phyloP scores from a whole-genome alignment of 441 rosid species.

The Gossypium trilobum region DNA sequence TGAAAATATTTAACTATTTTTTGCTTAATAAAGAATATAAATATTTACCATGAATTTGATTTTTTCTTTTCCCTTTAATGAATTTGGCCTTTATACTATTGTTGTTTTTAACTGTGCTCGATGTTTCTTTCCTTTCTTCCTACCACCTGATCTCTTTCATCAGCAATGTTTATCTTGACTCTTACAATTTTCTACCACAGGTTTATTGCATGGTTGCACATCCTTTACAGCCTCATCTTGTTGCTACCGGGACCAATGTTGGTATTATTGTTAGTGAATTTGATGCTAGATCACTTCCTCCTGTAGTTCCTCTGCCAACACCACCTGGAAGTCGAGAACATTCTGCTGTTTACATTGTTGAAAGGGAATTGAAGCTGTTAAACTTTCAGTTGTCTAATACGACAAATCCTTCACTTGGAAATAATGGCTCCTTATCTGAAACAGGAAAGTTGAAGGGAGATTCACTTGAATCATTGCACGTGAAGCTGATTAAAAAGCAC shows the following conservation, averaged over 20 bases:
- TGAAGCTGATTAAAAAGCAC: conserved; percentile 83
- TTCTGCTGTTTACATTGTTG: conserved; percentile 79
- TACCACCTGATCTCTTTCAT: neutral
- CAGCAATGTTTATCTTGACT: conserved; percentile 18
- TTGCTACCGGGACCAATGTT: conserved; percentile 88
- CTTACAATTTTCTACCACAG: conserved; percentile 37
- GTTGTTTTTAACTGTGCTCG: neutral
- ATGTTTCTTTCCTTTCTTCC: conserved; percentile 1
- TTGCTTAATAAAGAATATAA: neutral
- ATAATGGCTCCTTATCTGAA: conserved; percentile 77
- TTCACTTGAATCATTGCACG: conserved; percentile 54
- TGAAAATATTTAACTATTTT: neutral
- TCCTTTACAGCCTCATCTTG: conserved; percentile 94
- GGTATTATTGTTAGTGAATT: conserved; percentile 92
- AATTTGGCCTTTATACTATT: neutral
- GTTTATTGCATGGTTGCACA: conserved; percentile 98
- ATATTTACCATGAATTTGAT: neutral
- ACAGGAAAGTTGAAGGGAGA: conserved; percentile 76
- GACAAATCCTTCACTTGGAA: conserved; percentile 79
- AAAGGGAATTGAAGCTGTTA: conserved; percentile 76
- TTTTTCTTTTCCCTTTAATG: neutral
- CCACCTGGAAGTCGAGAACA: conserved; percentile 83
- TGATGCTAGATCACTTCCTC: conserved; percentile 87
- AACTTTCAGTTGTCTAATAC: conserved; percentile 77
- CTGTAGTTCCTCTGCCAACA: conserved; percentile 77